Evolutionary conservation across 768 basidiomycete species (phyloP).

Genomic region (Pluteus cervinus): DNA sequence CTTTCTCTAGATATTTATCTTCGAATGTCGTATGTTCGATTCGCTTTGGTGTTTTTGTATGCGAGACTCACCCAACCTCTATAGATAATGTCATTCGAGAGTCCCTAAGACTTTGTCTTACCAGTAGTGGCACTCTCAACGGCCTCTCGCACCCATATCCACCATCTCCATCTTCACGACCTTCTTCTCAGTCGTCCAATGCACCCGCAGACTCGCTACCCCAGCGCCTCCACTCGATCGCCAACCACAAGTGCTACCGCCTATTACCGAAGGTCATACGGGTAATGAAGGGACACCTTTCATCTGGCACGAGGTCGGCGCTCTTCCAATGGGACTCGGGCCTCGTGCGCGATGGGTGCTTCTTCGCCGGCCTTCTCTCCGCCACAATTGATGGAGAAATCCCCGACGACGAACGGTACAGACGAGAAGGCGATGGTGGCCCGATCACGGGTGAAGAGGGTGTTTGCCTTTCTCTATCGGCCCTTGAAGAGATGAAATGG

Average conservation of each 20-base stretch:
- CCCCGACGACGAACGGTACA: constrained; percentile 27
- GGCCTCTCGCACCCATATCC: constrained; percentile 25
- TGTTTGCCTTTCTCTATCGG: constrained; percentile 57
- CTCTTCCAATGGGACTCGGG: constrained; percentile 86
- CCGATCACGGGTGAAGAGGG: constrained; percentile 34
- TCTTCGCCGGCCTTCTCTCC: constrained; percentile 76
- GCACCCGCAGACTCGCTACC: constrained; percentile 41
- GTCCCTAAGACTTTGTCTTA: constrained; percentile 54
- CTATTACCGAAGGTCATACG: constrained; percentile 45
- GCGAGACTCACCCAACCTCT: constrained; percentile 8
- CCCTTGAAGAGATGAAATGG: constrained; percentile 83
- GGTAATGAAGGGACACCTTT: constrained; percentile 46
- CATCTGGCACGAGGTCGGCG: constrained; percentile 24
- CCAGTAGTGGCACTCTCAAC: constrained; percentile 6
- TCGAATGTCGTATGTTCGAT: constrained; percentile 70
- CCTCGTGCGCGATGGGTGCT: constrained; percentile 84
- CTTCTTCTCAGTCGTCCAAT: constrained; percentile 35
- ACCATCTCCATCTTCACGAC: constrained; percentile 41
- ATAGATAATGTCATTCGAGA: constrained; percentile 84
- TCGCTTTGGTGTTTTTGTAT: constrained; percentile 5
- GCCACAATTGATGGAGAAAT: constrained; percentile 53
- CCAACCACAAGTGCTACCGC: constrained; percentile 43
- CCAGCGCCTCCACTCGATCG: constrained; percentile 40
- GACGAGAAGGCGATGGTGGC: constrained; percentile 22
- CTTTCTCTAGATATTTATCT: constrained; percentile 68